Conservation (phyloP, 169 alveolate genomes). For the Plasmodium billcollinsi region DNA sequence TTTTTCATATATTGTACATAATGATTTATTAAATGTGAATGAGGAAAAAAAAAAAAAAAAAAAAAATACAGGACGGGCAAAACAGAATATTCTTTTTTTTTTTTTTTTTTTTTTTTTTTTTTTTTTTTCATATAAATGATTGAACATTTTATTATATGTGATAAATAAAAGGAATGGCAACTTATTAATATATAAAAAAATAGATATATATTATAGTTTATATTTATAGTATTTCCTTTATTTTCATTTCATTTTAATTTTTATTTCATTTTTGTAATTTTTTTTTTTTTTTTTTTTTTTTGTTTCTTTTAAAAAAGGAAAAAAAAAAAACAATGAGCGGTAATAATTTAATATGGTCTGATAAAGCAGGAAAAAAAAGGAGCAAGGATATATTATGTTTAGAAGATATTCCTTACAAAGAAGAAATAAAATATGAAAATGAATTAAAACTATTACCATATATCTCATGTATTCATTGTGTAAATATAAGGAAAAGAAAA, state of each 20-base stretch:
- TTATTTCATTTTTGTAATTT: not conserved
- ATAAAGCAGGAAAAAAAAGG: not conserved
- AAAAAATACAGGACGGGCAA: no score
- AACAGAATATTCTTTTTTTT: no score
- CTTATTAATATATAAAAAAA: no score
- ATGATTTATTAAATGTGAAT: no score
- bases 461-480: constrained; percentile 7
- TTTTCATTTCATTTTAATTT: not conserved
- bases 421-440: constrained; percentile 13
- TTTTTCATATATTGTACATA: no score
- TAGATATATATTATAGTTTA: no score
- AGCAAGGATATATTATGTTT: constrained; percentile 25
- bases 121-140: no score
- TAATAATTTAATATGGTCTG: not conserved
- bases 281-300: no score
- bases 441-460: constrained; percentile 5
- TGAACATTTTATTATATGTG: no score
- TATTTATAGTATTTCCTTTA: not conserved
- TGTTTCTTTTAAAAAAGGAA: not conserved
- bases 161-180: no score
- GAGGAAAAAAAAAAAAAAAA: no score
- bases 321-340: constrained; percentile 14
- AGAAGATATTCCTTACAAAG: constrained; percentile 36
- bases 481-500: constrained; percentile 46
- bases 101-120: no score